These are phyloP conservation scores for Colletotrichum liaoningense DNA, from an alignment of 2,329 filamentous ascomycete genomes.

Conservation along the genomic window DNA sequence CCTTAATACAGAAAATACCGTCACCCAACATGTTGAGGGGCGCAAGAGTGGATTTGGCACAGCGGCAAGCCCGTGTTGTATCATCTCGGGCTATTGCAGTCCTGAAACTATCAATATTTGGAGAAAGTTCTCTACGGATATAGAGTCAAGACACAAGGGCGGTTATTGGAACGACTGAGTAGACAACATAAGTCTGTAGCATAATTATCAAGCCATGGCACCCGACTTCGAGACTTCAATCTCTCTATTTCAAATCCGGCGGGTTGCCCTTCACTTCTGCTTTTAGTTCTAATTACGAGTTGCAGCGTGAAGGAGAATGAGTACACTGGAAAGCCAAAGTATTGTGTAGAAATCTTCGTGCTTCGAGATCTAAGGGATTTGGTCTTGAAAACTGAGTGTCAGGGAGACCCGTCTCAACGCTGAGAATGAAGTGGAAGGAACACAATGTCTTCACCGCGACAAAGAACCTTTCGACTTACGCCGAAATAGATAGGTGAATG, in stretches of 20 bases:
- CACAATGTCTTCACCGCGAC: no score
- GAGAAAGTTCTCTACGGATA: not conserved
- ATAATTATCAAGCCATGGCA: not conserved
- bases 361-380: not conserved
- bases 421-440: no score
- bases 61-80: not conserved
- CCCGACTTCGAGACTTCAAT: not conserved
- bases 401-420: no score
- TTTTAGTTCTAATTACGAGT: not conserved
- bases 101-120: not conserved
- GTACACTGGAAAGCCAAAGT: not conserved
- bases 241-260: no score
- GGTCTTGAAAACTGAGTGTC: no score
- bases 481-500: not conserved
- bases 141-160: not conserved
- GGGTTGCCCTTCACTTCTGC: not conserved
- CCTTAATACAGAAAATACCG: not conserved
- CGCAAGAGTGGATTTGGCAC: not conserved
- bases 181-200: not conserved
- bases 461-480: no score
- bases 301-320: not conserved
- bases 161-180: not conserved
- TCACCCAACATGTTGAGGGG: not conserved
- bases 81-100: not conserved
- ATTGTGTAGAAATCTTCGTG: not conserved